Conservation (phyloP, 495 filamentous ascomycete species). For the Pseudoneurospora amorphoporcata region DNA sequence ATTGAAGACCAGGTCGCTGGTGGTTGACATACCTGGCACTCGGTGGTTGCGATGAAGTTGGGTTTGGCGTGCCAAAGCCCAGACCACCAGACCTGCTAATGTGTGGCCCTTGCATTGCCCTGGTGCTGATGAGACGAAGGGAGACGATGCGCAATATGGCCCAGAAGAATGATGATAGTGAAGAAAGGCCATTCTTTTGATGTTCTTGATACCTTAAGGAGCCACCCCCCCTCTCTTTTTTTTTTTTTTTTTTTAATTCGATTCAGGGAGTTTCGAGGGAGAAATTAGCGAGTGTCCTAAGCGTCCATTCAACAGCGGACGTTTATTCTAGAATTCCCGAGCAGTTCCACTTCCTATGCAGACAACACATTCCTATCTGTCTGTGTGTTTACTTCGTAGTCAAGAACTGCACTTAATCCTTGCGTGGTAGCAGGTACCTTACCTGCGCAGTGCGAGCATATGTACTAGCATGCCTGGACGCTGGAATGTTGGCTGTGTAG, state of each 20-base stretch:
- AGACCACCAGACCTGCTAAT: not conserved
- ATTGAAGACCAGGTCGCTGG: not conserved
- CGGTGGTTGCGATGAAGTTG: not conserved
- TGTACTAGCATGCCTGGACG: not conserved
- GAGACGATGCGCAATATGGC: not conserved
- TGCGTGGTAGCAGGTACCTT: not conserved
- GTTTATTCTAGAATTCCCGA: not conserved
- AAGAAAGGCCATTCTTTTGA: not conserved
- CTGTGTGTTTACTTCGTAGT: not conserved
- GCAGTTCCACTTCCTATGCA: too few species aligned
- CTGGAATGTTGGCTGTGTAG: not conserved
- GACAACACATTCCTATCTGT: not conserved
- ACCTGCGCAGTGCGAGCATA: not conserved
- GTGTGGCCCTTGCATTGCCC: not conserved
- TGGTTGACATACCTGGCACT: not conserved
- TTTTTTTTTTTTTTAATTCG: not conserved
- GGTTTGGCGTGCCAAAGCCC: not conserved
- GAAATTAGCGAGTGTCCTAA: not conserved
- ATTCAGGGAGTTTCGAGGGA: not conserved
- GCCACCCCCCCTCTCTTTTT: too few species aligned
- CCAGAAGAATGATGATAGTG: too few species aligned
- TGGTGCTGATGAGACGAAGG: not conserved
- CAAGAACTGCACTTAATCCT: not conserved
- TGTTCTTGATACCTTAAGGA: not conserved
- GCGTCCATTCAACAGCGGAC: not conserved